Evolutionary conservation across 495 filamentous ascomycete species (phyloP).

Genomic region (Chaetomidium leptoderma): DNA sequence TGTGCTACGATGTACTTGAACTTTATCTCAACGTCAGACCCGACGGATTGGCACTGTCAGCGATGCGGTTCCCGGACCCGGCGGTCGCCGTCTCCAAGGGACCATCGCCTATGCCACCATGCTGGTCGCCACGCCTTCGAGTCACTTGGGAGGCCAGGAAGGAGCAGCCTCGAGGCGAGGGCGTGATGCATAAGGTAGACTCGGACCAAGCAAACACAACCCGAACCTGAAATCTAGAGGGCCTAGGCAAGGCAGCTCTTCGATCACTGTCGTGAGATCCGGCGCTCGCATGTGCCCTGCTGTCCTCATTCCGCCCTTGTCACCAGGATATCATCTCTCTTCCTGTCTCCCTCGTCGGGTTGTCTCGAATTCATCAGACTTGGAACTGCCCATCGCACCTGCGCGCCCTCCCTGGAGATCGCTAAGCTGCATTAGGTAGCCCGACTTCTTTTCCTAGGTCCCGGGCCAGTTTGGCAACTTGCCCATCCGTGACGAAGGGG

Average conservation of each 20-base stretch:
- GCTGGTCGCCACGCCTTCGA: background rate
- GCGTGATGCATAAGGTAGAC: background rate
- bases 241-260: too few species aligned
- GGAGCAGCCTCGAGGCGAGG: background rate
- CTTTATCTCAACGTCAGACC: constrained; percentile 13
- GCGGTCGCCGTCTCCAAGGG: background rate
- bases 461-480: background rate
- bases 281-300: background rate
- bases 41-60: constrained; percentile 12
- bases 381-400: background rate
- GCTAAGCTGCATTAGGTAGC: background rate
- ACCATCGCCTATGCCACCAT: background rate
- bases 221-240: too few species aligned
- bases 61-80: background rate
- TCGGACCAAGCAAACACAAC: constrained; percentile 4
- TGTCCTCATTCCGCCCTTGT: background rate
- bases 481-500: background rate
- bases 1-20: constrained; percentile 8
- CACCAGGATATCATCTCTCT: background rate
- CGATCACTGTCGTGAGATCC: background rate
- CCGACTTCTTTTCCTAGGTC: background rate
- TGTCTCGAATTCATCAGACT: constrained; percentile 7
- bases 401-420: background rate
- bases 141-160: background rate
- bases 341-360: background rate